Conservation (phyloP, 164 flowering plant species). For the Chimonanthus praecox region DNA sequence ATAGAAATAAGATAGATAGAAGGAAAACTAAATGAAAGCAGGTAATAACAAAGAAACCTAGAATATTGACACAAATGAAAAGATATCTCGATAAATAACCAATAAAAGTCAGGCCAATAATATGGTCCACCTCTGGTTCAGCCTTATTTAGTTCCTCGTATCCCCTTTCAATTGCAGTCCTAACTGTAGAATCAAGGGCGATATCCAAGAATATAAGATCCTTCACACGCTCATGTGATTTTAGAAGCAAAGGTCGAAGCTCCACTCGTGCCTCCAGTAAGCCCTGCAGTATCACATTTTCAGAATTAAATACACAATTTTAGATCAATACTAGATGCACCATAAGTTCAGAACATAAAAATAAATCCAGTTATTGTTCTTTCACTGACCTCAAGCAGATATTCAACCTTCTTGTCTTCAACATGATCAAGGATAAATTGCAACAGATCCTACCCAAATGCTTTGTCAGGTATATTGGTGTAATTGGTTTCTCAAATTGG, state of each 20-base stretch:
- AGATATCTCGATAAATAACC: not conserved
- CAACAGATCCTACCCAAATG: conserved; percentile 58
- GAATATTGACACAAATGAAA: not conserved
- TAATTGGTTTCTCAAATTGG: not conserved
- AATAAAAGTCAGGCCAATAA: conserved; percentile 1
- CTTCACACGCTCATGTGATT: conserved; percentile 59
- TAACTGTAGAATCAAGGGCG: conserved; percentile 90
- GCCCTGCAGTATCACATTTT: conserved; percentile 42
- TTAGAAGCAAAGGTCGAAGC: conserved; percentile 66
- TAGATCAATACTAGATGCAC: not conserved
- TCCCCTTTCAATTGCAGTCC: conserved; percentile 92
- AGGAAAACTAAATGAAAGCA: not conserved
- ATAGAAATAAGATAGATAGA: not conserved
- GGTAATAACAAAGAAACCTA: not conserved
- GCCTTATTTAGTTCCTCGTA: conserved; percentile 80
- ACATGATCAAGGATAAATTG: conserved; percentile 66
- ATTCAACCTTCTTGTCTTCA: conserved; percentile 84
- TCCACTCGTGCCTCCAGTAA: conserved; percentile 92
- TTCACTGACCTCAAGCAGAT: conserved; percentile 75
- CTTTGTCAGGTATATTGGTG: conserved; percentile 7
- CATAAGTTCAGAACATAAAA: not conserved
- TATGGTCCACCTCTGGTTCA: conserved; percentile 65
- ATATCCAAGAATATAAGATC: conserved; percentile 93
- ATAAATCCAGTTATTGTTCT: conserved; percentile 1
- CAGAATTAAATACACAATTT: conserved; percentile 1